A percentile compares a stretch with the other conserved stretches of the same genome.
Evolutionary conservation across 2,329 filamentous ascomycete species (phyloP).

Genomic region (Aureobasidium pullulans): DNA sequence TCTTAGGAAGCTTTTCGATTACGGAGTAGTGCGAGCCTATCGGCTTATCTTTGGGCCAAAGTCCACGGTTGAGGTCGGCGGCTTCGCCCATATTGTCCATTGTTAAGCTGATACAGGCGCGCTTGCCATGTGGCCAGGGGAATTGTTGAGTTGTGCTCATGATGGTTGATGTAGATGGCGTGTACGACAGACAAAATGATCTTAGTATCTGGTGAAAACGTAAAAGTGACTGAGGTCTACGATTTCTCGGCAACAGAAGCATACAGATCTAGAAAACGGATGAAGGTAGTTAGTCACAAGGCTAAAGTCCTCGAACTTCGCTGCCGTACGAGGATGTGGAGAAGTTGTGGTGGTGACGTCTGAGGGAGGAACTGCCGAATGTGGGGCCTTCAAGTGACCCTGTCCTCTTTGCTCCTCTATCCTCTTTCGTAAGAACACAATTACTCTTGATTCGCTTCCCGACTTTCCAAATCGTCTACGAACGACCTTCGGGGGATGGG

Average conservation of each 20-base stretch:
- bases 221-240: background rate
- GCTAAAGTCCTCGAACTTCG: background rate
- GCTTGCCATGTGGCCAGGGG: conserved; percentile 23
- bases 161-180: background rate
- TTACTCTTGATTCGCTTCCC: no score
- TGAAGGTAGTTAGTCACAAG: background rate
- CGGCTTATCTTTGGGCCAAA: conserved; percentile 22
- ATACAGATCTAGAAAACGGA: background rate
- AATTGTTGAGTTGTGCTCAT: conserved; percentile 5
- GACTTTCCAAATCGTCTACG: no score
- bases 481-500: no score
- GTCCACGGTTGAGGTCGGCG: conserved; percentile 25
- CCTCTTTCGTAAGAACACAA: no score
- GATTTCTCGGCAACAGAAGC: background rate
- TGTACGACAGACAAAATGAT: background rate
- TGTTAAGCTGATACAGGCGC: conserved; percentile 24
- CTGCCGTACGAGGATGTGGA: background rate
- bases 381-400: background rate
- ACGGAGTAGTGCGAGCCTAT: conserved; percentile 26
- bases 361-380: conserved; percentile 6
- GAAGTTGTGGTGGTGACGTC: conserved; percentile 5
- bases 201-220: background rate
- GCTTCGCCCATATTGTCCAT: conserved; percentile 31
- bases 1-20: conserved; percentile 22
- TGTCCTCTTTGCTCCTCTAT: no score